A percentile compares a stretch with the other conserved stretches of the same genome.
phyloP scores from a whole-genome alignment of 2,329 filamentous ascomycete genomes.

The Setomelanomma holmii region DNA sequence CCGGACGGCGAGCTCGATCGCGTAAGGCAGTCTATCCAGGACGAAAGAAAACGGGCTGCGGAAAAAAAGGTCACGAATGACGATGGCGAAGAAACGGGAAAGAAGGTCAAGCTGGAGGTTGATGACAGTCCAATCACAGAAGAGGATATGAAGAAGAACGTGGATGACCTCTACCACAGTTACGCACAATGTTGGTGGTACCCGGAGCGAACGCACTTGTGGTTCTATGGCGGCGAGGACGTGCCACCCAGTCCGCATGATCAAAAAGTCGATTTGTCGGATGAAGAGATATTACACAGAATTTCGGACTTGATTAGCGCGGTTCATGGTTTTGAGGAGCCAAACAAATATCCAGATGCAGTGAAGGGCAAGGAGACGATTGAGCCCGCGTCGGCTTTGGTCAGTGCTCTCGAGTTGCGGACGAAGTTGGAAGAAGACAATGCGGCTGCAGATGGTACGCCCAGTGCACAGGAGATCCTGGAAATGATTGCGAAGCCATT shows the following conservation, averaged over 20 bases:
- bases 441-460: background rate
- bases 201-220: background rate
- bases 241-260: slow-evolving; percentile 1
- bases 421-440: background rate
- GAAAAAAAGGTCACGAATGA: background rate
- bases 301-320: background rate
- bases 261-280: background rate
- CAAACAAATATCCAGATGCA: background rate
- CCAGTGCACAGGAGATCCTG: slow-evolving; percentile 4
- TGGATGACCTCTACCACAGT: background rate
- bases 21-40: background rate
- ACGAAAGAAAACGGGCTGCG: background rate
- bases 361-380: background rate
- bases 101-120: slow-evolving; percentile 1
- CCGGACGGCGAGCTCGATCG: slow-evolving; percentile 1
- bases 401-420: background rate
- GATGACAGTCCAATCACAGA: slow-evolving; percentile 1
- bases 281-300: background rate
- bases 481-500: slow-evolving; percentile 12
- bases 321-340: background rate
- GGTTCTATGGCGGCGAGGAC: background rate
- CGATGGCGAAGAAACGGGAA: slow-evolving; percentile 1
- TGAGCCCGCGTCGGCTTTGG: background rate
- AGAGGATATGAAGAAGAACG: background rate
- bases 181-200: background rate